Conservation (phyloP, 805 yeast species). For the Komagataella ulmi region DNA sequence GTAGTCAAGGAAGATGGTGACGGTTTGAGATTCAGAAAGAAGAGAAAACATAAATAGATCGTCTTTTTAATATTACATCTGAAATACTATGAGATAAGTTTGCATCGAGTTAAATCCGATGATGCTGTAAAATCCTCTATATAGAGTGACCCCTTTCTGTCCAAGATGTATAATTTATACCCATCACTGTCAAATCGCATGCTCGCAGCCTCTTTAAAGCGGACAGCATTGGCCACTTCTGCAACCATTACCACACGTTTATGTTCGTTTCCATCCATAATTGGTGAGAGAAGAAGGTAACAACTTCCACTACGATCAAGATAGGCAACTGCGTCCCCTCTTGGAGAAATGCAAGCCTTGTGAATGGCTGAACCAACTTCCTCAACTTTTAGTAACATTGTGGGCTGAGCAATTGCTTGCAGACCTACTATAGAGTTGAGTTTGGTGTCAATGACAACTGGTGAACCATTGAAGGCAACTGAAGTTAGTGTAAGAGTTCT, state of each 20-base stretch:
- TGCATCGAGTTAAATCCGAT: neutral
- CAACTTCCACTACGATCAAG: conserved; percentile 69
- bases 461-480: conserved; percentile 51
- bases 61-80: neutral
- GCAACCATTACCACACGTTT: conserved; percentile 57
- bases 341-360: conserved; percentile 60
- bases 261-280: conserved; percentile 38
- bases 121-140: conserved; percentile 75
- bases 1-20: conserved; percentile 26
- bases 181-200: conserved; percentile 71
- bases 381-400: conserved; percentile 47
- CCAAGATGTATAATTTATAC: conserved; percentile 61
- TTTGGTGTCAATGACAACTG: conserved; percentile 53
- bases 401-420: conserved; percentile 41
- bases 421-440: conserved; percentile 28
- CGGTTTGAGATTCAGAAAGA: neutral
- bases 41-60: neutral
- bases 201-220: conserved; percentile 68
- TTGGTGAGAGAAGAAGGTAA: conserved; percentile 51
- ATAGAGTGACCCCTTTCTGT: conserved; percentile 67
- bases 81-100: neutral
- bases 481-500: conserved; percentile 39
- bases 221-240: conserved; percentile 64
- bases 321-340: conserved; percentile 78
- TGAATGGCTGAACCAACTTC: conserved; percentile 79